A percentile compares a stretch with the other conserved stretches of the same genome.
Conservation (phyloP, 345 rosid species). For the Eucalyptus dawsonii region DNA sequence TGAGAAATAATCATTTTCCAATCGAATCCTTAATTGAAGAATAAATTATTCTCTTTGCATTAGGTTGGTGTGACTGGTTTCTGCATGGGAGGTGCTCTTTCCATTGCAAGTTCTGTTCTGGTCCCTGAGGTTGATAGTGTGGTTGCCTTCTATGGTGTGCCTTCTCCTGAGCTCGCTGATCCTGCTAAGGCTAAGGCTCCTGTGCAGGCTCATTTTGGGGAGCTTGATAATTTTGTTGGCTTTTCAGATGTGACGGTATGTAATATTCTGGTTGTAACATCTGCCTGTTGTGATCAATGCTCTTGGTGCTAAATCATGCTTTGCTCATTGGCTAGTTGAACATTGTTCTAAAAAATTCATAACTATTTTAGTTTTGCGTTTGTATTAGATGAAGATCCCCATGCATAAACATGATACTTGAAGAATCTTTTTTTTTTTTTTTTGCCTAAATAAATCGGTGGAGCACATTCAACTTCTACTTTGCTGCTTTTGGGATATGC, state of each 20-base stretch:
- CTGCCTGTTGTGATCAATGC: background rate
- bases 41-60: background rate
- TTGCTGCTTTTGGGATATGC: background rate
- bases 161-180: slow-evolving; percentile 80
- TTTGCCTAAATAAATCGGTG: background rate
- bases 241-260: slow-evolving; percentile 81
- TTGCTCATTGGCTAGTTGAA: background rate
- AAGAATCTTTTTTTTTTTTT: background rate
- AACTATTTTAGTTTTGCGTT: background rate
- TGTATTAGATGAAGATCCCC: background rate
- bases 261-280: background rate
- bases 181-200: slow-evolving; percentile 79
- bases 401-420: background rate
- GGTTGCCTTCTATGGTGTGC: slow-evolving; percentile 82
- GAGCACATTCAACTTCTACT: background rate
- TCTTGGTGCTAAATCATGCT: background rate
- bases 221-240: slow-evolving; percentile 74
- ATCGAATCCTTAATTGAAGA: background rate
- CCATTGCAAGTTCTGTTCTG: slow-evolving; percentile 89
- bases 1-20: background rate
- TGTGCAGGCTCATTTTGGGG: slow-evolving; percentile 85
- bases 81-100: slow-evolving; percentile 94
- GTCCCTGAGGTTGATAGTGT: slow-evolving; percentile 81
- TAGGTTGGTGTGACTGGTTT: slow-evolving; percentile 95
- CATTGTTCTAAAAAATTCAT: background rate